Percentiles rank a stretch among this genome's conserved stretches.
Conservation (phyloP, 2,329 filamentous ascomycete genomes). For the Blastomyces silverae region DNA sequence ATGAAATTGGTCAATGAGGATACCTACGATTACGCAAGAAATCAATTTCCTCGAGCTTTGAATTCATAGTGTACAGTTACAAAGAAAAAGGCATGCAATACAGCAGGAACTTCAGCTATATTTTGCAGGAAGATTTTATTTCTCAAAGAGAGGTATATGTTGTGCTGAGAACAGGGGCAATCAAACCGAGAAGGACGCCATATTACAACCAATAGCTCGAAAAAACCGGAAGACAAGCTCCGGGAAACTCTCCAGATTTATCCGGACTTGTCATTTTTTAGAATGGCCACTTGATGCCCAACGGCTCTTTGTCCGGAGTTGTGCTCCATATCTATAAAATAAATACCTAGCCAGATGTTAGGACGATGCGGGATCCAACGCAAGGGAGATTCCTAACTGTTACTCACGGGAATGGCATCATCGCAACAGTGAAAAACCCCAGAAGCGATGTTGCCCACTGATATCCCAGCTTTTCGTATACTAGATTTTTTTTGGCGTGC, state of each 20-base stretch:
- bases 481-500: not conserved
- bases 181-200: not conserved
- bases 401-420: conserved; percentile 13
- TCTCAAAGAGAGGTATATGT: no score
- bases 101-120: no score
- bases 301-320: not conserved
- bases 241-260: not conserved
- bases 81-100: no score
- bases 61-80: no score
- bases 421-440: conserved; percentile 1
- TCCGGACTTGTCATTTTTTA: not conserved
- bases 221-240: not conserved
- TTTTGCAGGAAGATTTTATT: no score
- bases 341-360: not conserved
- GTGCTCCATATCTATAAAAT: conserved; percentile 1
- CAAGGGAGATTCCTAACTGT: not conserved
- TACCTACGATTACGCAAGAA: conserved; percentile 31
- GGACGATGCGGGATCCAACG: not conserved
- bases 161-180: no score
- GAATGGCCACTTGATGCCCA: not conserved
- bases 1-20: conserved; percentile 39
- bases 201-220: not conserved
- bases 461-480: conserved; percentile 10
- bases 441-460: conserved; percentile 10
- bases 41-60: conserved; percentile 17